Percentiles rank a stretch among this genome's conserved stretches.
Conservation (phyloP, 139 green algal species). For the Monoraphidium neglectum region DNA sequence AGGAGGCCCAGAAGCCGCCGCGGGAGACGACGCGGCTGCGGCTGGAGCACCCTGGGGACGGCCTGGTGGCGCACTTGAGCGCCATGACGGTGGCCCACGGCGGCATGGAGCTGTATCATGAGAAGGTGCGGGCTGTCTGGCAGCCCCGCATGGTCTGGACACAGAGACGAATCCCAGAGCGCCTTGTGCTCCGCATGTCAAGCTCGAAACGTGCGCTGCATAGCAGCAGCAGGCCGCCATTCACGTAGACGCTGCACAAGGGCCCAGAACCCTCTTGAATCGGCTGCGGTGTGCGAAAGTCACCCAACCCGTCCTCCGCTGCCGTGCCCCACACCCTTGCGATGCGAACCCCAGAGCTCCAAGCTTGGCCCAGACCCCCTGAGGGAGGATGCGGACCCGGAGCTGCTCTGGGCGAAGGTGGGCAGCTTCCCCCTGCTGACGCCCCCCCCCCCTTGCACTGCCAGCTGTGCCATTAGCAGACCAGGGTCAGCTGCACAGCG, state of each 20-base stretch:
- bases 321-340: too few species aligned
- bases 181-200: too few species aligned
- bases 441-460: not conserved
- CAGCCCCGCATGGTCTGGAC: too few species aligned
- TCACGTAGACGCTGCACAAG: not conserved
- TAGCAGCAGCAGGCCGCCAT: not conserved
- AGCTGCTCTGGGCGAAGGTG: slow-evolving; percentile 13
- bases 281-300: too few species aligned
- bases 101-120: slow-evolving; percentile 49
- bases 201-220: too few species aligned
- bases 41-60: slow-evolving; percentile 25
- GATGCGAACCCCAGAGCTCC: slow-evolving; percentile 23
- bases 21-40: slow-evolving; percentile 65
- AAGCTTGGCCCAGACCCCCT: slow-evolving; percentile 81
- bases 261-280: too few species aligned
- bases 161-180: too few species aligned
- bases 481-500: too few species aligned
- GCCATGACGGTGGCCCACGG: slow-evolving; percentile 84
- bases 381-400: slow-evolving; percentile 56
- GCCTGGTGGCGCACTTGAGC: slow-evolving; percentile 65
- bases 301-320: too few species aligned
- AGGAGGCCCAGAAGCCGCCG: not conserved
- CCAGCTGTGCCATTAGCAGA: too few species aligned
- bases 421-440: not conserved
- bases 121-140: slow-evolving; percentile 42